Evolutionary conservation across 306 rosid genomes (phyloP), one percentile per base, ranked within the genome.

Genomic region (Dicorynia guianensis): DNA sequence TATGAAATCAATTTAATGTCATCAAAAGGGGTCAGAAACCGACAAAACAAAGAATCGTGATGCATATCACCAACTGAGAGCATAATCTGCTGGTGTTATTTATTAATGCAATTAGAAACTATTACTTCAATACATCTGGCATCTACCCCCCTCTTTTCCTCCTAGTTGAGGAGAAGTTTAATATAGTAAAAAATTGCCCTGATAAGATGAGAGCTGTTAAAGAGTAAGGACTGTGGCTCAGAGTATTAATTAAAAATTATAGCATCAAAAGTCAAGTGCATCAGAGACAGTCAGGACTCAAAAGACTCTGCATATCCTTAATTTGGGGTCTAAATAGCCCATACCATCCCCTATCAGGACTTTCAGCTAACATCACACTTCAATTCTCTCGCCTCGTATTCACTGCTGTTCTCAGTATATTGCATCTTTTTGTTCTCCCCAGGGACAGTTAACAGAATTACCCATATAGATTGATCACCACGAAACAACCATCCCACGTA

Each of bases 21-120:
- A 68, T n/a, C 63, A 46, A 68, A 52, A 68, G 71, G 71, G 44
- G 47, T 52, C 25, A 68, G 34, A 65, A 63, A 46, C 36, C 53
- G 33, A 62, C 8, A 67, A 30, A 44, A 44, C 44, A 33, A 53
- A 38, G n/a, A 39, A 39, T 25, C 19, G 44, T 33, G 10, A 73
- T 15, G 65, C 64, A 66, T 62, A 44, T 25, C 49, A 54, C 62
- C 35, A 35, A 43, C 35, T 50, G 48, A 43, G 40, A 49, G 64
- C 39, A 40, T 39, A 39, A 49, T 13, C 52, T 13, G 38, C 7
- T 5, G 59, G 25, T 15, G 36, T 35, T 14, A 36, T 19, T 67
- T 38, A 36, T 68, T 39, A 57, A 46, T 63, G 14, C 43, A 14
- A 36, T 63, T 20, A 39, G 20, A 14, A 36, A 43, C 42, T 12